Base-by-base conservation (phyloP, 345 rosid genomes). In the Iberis pinnata region DNA sequence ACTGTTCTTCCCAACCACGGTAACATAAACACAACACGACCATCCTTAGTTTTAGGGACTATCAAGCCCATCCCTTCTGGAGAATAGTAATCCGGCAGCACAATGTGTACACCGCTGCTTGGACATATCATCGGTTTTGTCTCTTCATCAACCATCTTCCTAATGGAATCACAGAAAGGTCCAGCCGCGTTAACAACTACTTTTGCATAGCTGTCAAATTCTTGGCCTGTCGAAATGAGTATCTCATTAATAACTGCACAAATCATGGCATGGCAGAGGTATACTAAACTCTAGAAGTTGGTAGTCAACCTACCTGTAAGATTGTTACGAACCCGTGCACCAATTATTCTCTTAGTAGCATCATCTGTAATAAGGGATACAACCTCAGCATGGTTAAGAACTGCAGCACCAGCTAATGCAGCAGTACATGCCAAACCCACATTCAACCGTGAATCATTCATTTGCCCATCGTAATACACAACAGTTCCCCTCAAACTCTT, bases 61-160 rank as follows among this genome's bases (percentile, higher is more conserved):
- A 92, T 88, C 84, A 92, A 76, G 9, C 98, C 98, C 98, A 92
- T 88, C 58, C 98, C 98, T 64, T 92, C 93, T 1, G 98, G 98
- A 54, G 98, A 92, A 74, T 92, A 92, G 70, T 88, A 92, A 68
- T 92, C 98, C 50, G 98, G 98, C 24, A 92, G 88, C 56, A 92
- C 77, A 26, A 92, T 53, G 72, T 88, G 98, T 8, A 92, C 96
- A 49, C 96, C 98, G 51, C 98, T 92, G 76, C 96, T 92, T 18
- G 98, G 96, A 63, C 81, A 83, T 67, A 92, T 92, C 78, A 92
- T 92, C 14, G 80, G 65, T 47, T 67, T 78, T 40, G 68, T 80
- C 58, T 78, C 81, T 71, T 71, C 67, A 57, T 83, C 71, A 36
- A 76, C 95, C 88, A 92, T 72, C 73, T 83, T 80, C 80, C 98